Base-by-base conservation (phyloP, 2,329 filamentous ascomycete species). In the Simplicillium aogashimaense region DNA sequence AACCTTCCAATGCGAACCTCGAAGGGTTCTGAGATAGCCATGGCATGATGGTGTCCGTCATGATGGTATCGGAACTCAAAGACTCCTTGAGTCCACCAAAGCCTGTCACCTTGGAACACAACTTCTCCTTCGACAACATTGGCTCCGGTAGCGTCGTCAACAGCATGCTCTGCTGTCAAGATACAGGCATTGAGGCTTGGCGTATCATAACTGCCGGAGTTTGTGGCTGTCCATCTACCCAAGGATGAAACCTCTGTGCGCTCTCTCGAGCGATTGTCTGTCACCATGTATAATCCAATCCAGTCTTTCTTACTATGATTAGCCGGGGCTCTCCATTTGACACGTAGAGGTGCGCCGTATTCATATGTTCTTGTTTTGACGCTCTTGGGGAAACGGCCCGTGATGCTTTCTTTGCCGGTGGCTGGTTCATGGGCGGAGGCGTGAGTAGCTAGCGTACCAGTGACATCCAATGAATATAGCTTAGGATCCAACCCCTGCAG, bases 1-100 rank as follows among this genome's bases (percentile, higher is more conserved):
- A 95, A 94, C 34, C 80, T 81, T 28, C 75, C 70, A 47, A 97
- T 87, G 35, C 81, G 78, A 42, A 97, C 83, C 60, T 95, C 90
- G 52, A 98, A 98, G 0, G 92, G 89, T 50, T 87, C 76, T 5
- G 89, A 95, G 45, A 97, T 85, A 14, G 87, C 79, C 85, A 98
- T 92, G 54, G 94, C 89, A 49, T 84, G 86, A 63, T 98, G 88
- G 53, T 83, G 84, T 41, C 88, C 88, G 50, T 86, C 82, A 61
- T 98, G 92, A 62, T 98, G 92, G 63, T 95, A 95, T 32, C 92
- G 81, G 67, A 98, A 94, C 56, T 98, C 92, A 55, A 95, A 98
- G 3, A 94, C 85, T 40, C 92, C 92, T 45, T 90, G 85, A 0
- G 85, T 94, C 92, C 92, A 98, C 82, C 87, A 98, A 3, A 95